A percentile compares a stretch with the other conserved stretches of the same genome.
Conservation (phyloP, 2,329 filamentous ascomycete species). For the Exutisphaerella laricina region DNA sequence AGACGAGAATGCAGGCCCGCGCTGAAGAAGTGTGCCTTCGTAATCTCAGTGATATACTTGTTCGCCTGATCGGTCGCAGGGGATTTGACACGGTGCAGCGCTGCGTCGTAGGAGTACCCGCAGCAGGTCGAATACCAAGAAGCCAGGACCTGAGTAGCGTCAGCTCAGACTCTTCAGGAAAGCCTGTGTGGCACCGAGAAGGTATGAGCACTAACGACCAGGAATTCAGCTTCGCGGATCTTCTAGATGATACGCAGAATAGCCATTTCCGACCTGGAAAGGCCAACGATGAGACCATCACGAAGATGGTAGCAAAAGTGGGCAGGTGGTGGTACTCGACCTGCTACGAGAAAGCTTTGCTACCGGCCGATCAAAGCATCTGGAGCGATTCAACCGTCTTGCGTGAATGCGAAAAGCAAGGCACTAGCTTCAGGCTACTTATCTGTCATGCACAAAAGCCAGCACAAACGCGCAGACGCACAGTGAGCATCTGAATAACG, state of each 20-base stretch:
- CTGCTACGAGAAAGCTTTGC: constrained; percentile 67
- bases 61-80: constrained; percentile 61
- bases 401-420: constrained; percentile 77
- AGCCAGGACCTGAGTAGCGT: constrained; percentile 30
- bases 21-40: constrained; percentile 57
- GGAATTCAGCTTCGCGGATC: constrained; percentile 25
- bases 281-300: constrained; percentile 73
- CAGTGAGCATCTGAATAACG: constrained; percentile 43
- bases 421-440: constrained; percentile 82
- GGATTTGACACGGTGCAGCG: constrained; percentile 69
- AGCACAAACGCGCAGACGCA: constrained; percentile 41
- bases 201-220: constrained; percentile 4
- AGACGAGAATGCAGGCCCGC: constrained; percentile 60
- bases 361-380: constrained; percentile 55
- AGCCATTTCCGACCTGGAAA: constrained; percentile 27
- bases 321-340: constrained; percentile 95
- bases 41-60: constrained; percentile 50
- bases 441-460: constrained; percentile 89
- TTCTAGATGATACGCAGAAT: constrained; percentile 47
- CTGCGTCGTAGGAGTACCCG: constrained; percentile 72
- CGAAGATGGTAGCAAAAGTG: constrained; percentile 85
- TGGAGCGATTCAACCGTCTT: constrained; percentile 73
- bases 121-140: constrained; percentile 48
- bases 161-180: constrained; percentile 24
- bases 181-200: constrained; percentile 9